Base-by-base conservation (phyloP, 495 filamentous ascomycete genomes). In the Aspergillus panamensis region DNA sequence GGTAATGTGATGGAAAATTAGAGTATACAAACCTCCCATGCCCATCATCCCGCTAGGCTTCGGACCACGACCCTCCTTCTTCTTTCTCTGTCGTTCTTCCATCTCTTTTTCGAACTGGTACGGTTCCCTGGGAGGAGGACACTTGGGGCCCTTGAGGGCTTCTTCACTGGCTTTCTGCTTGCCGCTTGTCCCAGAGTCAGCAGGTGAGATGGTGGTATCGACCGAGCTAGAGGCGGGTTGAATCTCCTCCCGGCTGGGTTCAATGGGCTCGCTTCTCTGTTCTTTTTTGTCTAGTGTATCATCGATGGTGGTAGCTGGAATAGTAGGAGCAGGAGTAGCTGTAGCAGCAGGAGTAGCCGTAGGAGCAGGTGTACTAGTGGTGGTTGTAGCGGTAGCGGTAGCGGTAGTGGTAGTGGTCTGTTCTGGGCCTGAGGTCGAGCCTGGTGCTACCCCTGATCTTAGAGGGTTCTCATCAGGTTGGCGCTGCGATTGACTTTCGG, bases 91-190 rank as follows among this genome's bases (percentile, higher is more conserved):
- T 12, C 20, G 8, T 17, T 59, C 51, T 13, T 63, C 59, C 44
- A 65, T 33, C 29, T 69, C 58, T 31, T 69, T 66, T 51, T 69
- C 65, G 45, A 73, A 69, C 30, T 73, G 64, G 39, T 63, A 67
- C 17, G 63, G 64, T 3, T 63, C 35, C 33, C 62, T 58, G 0
- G 70, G 67, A 3, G 68, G 53, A 8, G 70, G 65, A 17, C 61
- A 64, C 49, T 69, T 65, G 2, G 73, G 74, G 0, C 73, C 74
- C 54, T 62, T 54, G 25, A 76, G 58, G 2, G 74, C 69, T 47
- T 77, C 74, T 50, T 69, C 49, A 61, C 71, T 74, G 17, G 63
- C 72, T 17, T 62, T 58, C 25, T 51, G 40, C 39, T 57, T 54
- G 14, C 35, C 35, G 35, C 3, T n/a, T 39, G 10, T 8, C 10